Evolutionary conservation across 2,329 filamentous ascomycete genomes (phyloP), one percentile per base, ranked within the genome.

Genomic region (Drechslerella coelobrocha): DNA sequence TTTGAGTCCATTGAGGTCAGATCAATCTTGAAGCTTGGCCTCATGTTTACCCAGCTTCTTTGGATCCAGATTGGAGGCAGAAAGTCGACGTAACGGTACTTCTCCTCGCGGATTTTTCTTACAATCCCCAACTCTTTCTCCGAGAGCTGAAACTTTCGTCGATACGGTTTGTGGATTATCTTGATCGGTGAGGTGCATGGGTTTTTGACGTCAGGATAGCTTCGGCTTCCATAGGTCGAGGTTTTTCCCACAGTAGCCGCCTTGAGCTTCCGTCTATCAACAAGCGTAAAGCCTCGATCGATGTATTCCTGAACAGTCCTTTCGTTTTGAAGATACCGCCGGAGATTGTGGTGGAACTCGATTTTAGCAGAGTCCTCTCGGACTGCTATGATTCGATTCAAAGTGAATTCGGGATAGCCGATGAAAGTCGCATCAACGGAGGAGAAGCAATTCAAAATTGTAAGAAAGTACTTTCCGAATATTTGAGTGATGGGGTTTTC

Each of bases 21-120:
- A 17, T 60, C 56, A 10, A 60, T 41, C 37, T 29, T 47, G 23
- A 45, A 17, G 10, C 41, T 59, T 23, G 43, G 59, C 8, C 39
- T 17, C 48, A 54, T 53, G 14, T 62, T 62, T 1, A 29, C 17
- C 59, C 59, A 62, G n/a, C 37, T 29, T 14, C 39, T 12, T 19
- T 51, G 34, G 6, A 55, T 62, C 59, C 59, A 62, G 21, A 62
- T 9, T 14, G n/a, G 50, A n/a, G 59, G 48, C 12, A 62, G 26
- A n/a, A 62, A 54, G 21, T 62, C 50, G 23, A 54, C 48, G 29
- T 54, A 62, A 10, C 50, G 24, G 17, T 62, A 62, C 26, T 62
- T 53, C 27, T 54, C 37, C 12, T 50, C 34, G 24, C 59, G 41
- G 27, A 62, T 54, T 6, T 37, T 19, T 14, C 9, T 8, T 10